Percentiles rank a stretch among this genome's conserved stretches.
phyloP scores from a whole-genome alignment of 345 rosid species.

The Eutrema japonicum region DNA sequence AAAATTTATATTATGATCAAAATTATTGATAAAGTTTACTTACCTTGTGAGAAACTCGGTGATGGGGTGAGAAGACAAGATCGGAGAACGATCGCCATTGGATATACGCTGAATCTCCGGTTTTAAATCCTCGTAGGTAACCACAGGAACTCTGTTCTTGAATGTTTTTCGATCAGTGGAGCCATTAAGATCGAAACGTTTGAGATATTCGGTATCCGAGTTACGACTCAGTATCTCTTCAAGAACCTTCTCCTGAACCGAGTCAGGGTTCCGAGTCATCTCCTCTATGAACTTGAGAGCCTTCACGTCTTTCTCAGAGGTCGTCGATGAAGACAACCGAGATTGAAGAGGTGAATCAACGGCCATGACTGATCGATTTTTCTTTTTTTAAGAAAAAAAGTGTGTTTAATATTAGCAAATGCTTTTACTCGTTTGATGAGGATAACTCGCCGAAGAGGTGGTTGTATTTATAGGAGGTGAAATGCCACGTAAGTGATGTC shows the following conservation, averaged over 20 bases:
- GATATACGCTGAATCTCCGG: conserved; percentile 76
- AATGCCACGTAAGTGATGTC: conserved; percentile 33
- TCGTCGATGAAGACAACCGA: conserved; percentile 46
- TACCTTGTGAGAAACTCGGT: conserved; percentile 87
- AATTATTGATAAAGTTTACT: conserved; percentile 13
- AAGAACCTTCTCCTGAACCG: conserved; percentile 62
- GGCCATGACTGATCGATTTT: conserved; percentile 49
- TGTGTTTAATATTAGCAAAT: conserved; percentile 42
- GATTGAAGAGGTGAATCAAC: conserved; percentile 59
- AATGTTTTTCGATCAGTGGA: conserved; percentile 57
- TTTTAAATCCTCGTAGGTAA: conserved; percentile 74
- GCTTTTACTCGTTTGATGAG: conserved; percentile 12
- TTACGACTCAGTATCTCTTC: conserved; percentile 62
- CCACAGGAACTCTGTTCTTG: conserved; percentile 63
- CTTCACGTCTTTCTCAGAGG: conserved; percentile 60
- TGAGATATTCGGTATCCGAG: conserved; percentile 65
- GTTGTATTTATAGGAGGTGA: conserved; percentile 25
- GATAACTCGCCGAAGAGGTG: conserved; percentile 23
- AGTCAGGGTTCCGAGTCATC: conserved; percentile 56
- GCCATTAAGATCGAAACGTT: conserved; percentile 57
- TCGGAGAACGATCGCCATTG: conserved; percentile 74
- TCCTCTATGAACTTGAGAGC: conserved; percentile 73
- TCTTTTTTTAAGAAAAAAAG: background rate
- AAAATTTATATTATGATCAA: background rate
- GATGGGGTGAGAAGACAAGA: conserved; percentile 68